phyloP scores from a whole-genome alignment of 169 alveolate species.

The Babesia ovis region DNA sequence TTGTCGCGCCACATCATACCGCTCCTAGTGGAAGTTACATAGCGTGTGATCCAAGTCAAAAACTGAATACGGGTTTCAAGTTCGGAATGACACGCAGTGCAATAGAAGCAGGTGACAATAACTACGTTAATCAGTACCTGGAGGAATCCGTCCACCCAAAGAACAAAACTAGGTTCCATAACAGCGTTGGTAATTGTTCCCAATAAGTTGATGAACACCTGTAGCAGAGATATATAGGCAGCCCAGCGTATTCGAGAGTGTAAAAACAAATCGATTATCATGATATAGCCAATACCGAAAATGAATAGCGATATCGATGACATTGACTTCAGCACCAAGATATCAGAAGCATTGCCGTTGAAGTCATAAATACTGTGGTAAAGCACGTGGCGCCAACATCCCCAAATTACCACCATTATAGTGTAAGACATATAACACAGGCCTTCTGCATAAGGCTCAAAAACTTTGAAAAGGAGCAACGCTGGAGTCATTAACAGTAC shows the following conservation, averaged over 20 bases:
- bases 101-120: neutral
- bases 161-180: conserved; percentile 27
- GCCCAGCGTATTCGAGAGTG: conserved; percentile 1
- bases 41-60: conserved; percentile 3
- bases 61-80: conserved; percentile 8
- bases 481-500: conserved; percentile 38
- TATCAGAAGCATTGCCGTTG: neutral
- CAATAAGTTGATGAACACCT: conserved; percentile 18
- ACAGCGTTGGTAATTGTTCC: conserved; percentile 36
- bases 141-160: conserved; percentile 59
- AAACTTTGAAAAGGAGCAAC: conserved; percentile 14
- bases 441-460: conserved; percentile 54
- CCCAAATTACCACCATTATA: conserved; percentile 30
- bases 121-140: neutral
- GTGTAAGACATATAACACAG: conserved; percentile 53
- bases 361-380: neutral
- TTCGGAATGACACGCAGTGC: neutral
- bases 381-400: conserved; percentile 2
- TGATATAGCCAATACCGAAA: conserved; percentile 4
- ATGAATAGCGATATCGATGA: neutral
- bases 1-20: neutral
- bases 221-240: neutral
- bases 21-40: neutral
- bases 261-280: neutral
- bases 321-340: neutral